These are phyloP conservation scores for Aspergillus sp. DNA, from an alignment of 2,329 filamentous ascomycete genomes.

Conservation along the genomic window DNA sequence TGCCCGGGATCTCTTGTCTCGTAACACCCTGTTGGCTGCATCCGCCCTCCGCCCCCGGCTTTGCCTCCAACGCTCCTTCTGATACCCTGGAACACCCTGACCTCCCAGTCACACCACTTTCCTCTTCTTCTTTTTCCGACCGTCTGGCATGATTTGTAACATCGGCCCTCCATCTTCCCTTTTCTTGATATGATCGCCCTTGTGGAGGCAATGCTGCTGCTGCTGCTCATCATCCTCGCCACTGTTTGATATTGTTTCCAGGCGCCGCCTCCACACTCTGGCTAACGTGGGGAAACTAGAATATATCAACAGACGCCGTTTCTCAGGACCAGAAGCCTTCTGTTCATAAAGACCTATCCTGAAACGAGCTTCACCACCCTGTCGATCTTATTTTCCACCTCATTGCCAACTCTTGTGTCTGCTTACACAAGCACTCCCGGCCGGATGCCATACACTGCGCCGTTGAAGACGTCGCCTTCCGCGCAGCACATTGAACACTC, in stretches of 20 bases:
- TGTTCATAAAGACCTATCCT: neutral
- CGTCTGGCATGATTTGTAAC: neutral
- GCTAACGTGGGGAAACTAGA: constrained; percentile 15
- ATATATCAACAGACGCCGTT: constrained; percentile 14
- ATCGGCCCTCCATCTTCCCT: neutral
- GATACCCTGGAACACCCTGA: constrained; percentile 5
- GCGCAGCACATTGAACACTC: constrained; percentile 53
- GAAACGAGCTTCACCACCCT: neutral
- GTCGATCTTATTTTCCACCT: neutral
- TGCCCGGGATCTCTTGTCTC: constrained; percentile 9
- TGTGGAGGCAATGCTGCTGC: neutral
- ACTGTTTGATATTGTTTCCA: neutral
- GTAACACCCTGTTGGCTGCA: constrained; percentile 24
- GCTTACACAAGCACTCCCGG: constrained; percentile 37
- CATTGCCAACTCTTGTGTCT: constrained; percentile 29
- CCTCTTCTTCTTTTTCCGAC: neutral
- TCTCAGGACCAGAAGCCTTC: neutral
- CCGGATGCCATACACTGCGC: constrained; percentile 56
- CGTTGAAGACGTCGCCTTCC: constrained; percentile 58
- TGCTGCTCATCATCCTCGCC: neutral
- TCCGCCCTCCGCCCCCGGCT: constrained; percentile 21
- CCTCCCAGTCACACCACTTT: constrained; percentile 4
- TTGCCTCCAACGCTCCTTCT: constrained; percentile 28
- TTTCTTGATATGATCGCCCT: neutral
- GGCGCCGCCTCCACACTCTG: neutral